Percentiles rank a stretch among this genome's conserved stretches.
Evolutionary conservation across 2,329 filamentous ascomycete genomes (phyloP).

Genomic region (Sphaerulina populicola): DNA sequence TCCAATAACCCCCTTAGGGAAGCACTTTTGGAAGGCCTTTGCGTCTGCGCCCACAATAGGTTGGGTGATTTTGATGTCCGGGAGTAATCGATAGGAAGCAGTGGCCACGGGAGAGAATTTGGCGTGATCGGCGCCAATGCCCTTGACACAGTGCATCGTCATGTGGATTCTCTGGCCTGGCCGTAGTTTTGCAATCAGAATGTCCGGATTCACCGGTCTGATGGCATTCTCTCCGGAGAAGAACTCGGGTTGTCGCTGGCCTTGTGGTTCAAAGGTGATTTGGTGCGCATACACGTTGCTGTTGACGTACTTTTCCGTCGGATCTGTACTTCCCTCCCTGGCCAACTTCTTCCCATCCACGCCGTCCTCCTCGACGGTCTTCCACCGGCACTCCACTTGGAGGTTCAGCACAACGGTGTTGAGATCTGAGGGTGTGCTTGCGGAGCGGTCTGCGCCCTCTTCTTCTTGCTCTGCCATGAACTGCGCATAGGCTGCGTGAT

Average conservation of each 20-base stretch:
- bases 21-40: conserved; percentile 81
- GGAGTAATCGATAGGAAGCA: conserved; percentile 83
- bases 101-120: conserved; percentile 97
- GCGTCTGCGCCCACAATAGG: conserved; percentile 85
- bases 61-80: conserved; percentile 70
- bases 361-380: conserved; percentile 39
- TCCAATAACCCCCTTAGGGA: conserved; percentile 77
- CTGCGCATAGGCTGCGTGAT: conserved; percentile 41
- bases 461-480: conserved; percentile 35
- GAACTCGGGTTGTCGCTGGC: conserved; percentile 56
- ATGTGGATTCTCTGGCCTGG: conserved; percentile 81
- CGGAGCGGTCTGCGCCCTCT: conserved; percentile 36
- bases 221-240: conserved; percentile 59
- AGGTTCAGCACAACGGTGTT: conserved; percentile 80
- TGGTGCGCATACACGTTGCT: conserved; percentile 53
- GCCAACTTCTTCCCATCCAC: conserved; percentile 48
- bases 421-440: conserved; percentile 56
- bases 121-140: conserved; percentile 85
- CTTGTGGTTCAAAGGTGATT: conserved; percentile 67
- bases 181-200: conserved; percentile 86
- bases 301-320: conserved; percentile 74
- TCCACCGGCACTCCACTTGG: conserved; percentile 70
- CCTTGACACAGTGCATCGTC: conserved; percentile 89
- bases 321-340: conserved; percentile 64
- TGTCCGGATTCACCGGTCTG: conserved; percentile 75